Percentiles rank a stretch among this genome's conserved stretches.
phyloP scores from a whole-genome alignment of 345 rosid genomes.

The Citrus trifoliata region DNA sequence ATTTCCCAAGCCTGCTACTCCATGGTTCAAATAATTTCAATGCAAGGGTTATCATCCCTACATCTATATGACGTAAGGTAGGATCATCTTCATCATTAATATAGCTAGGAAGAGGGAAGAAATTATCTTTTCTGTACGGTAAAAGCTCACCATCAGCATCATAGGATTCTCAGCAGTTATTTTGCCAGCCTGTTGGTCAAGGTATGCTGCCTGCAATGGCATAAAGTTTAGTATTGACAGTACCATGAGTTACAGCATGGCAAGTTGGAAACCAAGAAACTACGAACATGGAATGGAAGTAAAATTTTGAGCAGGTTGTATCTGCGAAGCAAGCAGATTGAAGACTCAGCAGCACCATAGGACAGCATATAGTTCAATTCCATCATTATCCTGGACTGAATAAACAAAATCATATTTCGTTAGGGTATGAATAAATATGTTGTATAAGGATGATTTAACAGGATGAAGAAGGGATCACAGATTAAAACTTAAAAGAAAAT shows the following conservation, averaged over 20 bases:
- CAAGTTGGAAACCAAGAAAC: constrained; percentile 12
- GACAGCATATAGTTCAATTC: constrained; percentile 89
- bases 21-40: background rate
- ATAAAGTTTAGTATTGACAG: background rate
- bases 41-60: background rate
- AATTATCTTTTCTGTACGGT: background rate
- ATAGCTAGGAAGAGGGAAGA: background rate
- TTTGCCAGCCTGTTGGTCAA: constrained; percentile 40
- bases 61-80: background rate
- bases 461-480: background rate
- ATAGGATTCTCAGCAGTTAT: constrained; percentile 34
- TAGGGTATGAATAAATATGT: constrained; percentile 8
- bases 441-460: background rate
- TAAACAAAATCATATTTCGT: constrained; percentile 16
- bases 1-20: background rate
- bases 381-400: constrained; percentile 80
- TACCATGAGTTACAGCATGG: background rate
- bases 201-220: constrained; percentile 71
- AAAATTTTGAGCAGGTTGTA: constrained; percentile 67
- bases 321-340: constrained; percentile 73
- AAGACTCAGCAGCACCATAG: constrained; percentile 85
- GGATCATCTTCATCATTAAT: background rate
- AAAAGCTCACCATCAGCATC: constrained; percentile 71
- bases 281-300: constrained; percentile 77
- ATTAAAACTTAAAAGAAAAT: constrained; percentile 1